phyloP scores from a whole-genome alignment of 2,329 filamentous ascomycete genomes.

The Trichoderma atroviride region DNA sequence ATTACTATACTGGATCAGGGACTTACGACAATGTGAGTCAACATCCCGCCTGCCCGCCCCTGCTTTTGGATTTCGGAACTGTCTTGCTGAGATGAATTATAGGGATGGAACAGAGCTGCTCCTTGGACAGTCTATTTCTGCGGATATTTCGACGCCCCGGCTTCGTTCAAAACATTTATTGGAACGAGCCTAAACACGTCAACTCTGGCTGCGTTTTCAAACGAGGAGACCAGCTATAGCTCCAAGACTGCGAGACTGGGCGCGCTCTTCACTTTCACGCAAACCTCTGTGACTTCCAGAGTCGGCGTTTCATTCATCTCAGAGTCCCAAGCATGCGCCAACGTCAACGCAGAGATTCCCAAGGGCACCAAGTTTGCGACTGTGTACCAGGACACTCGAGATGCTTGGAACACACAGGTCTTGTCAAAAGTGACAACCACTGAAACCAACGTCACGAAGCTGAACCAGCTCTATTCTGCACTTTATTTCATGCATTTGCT shows the following conservation, averaged over 20 bases:
- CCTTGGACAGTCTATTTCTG: conserved; percentile 67
- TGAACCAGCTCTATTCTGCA: conserved; percentile 66
- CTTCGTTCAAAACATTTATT: conserved; percentile 50
- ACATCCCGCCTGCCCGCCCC: neutral
- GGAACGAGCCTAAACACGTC: conserved; percentile 39
- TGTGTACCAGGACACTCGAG: conserved; percentile 51
- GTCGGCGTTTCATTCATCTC: conserved; percentile 73
- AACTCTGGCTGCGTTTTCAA: conserved; percentile 39
- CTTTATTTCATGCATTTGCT: conserved; percentile 71
- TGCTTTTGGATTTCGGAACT: neutral
- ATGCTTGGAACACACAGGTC: conserved; percentile 63
- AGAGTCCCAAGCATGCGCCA: conserved; percentile 59
- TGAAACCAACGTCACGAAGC: conserved; percentile 55
- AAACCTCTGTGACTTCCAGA: conserved; percentile 53
- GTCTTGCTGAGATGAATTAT: neutral
- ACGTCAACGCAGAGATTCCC: conserved; percentile 60
- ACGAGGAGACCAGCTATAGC: conserved; percentile 36
- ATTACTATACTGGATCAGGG: conserved; percentile 61
- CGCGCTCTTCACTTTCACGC: conserved; percentile 58
- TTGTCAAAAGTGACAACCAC: conserved; percentile 66
- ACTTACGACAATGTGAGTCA: conserved; percentile 61
- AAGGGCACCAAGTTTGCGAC: conserved; percentile 45
- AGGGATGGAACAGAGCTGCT: conserved; percentile 65
- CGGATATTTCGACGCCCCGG: conserved; percentile 57
- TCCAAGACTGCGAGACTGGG: conserved; percentile 47